A percentile compares a stretch with the other conserved stretches of the same genome.
These are phyloP conservation scores for Exidia glandulosa DNA, from an alignment of 768 basidiomycete species.

Conservation along the genomic window DNA sequence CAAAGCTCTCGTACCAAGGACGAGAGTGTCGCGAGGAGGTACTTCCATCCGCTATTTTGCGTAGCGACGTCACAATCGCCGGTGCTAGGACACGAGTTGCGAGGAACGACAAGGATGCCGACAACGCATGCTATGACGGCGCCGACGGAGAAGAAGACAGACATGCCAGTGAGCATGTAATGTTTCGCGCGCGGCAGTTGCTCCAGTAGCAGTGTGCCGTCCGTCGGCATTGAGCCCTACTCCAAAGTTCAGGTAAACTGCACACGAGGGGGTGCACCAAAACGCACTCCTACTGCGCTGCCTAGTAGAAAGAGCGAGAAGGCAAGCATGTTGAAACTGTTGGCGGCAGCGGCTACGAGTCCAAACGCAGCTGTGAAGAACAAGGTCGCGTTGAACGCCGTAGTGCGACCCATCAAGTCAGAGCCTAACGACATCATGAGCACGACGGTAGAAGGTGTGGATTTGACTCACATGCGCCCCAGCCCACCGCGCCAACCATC, in stretches of 20 bases:
- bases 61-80: conserved; percentile 49
- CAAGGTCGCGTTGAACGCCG: conserved; percentile 88
- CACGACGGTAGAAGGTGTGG: conserved; percentile 1
- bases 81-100: conserved; percentile 48
- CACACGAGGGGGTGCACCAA: background rate
- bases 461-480: conserved; percentile 73
- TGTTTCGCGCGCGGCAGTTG: conserved; percentile 89
- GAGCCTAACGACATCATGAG: conserved; percentile 39
- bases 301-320: conserved; percentile 77
- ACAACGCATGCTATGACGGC: conserved; percentile 78
- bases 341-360: conserved; percentile 61
- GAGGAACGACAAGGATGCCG: conserved; percentile 69
- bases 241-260: background rate
- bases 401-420: conserved; percentile 76
- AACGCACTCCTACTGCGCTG: conserved; percentile 80
- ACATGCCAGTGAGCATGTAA: conserved; percentile 83
- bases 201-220: conserved; percentile 85
- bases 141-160: conserved; percentile 93
- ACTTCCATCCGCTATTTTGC: conserved; percentile 84
- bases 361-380: conserved; percentile 88
- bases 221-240: conserved; percentile 92
- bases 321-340: conserved; percentile 60
- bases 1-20: conserved; percentile 58
- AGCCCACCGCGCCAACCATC: conserved; percentile 89
- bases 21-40: conserved; percentile 67